phyloP scores from a whole-genome alignment of 768 basidiomycete genomes.

The Clavulina sp. region DNA sequence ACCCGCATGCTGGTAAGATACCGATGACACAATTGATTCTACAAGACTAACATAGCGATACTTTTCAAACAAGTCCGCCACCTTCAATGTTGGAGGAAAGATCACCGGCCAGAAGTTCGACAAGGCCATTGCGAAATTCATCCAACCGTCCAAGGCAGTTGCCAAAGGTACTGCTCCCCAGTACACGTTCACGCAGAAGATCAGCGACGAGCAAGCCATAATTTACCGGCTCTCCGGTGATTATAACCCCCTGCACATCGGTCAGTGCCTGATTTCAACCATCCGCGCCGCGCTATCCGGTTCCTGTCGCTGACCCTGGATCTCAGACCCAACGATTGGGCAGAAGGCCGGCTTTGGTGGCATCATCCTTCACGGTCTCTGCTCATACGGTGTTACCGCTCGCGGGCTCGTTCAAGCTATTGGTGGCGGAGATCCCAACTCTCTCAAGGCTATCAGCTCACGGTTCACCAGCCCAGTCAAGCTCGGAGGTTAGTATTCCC shows the following conservation, averaged over 20 bases:
- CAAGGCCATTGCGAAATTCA: conserved; percentile 39
- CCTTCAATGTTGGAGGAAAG: conserved; percentile 53
- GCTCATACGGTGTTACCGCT: conserved; percentile 67
- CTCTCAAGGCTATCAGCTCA: conserved; percentile 50
- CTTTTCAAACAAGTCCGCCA: conserved; percentile 42
- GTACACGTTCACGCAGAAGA: conserved; percentile 43
- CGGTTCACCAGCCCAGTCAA: conserved; percentile 72
- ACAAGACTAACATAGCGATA: too few relatives aligned
- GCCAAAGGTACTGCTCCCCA: conserved; percentile 45
- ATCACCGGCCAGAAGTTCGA: conserved; percentile 42
- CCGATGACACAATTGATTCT: too few relatives aligned
- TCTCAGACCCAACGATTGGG: conserved; percentile 56
- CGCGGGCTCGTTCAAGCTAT: conserved; percentile 51
- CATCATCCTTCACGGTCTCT: conserved; percentile 71
- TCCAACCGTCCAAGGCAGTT: conserved; percentile 34
- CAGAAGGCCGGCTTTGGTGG: conserved; percentile 64
- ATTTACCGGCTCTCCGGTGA: conserved; percentile 61
- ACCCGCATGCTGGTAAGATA: conserved; percentile 47
- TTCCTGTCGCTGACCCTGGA: too few relatives aligned
- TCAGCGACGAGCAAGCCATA: conserved; percentile 43
- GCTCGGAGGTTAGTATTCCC: conserved; percentile 46
- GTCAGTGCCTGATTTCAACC: conserved; percentile 21
- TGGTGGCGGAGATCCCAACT: conserved; percentile 39
- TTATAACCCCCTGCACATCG: conserved; percentile 64
- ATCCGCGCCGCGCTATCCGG: too few relatives aligned